phyloP scores from a whole-genome alignment of 1,284 basidiomycete species.

The Bjerkandera adusta region DNA sequence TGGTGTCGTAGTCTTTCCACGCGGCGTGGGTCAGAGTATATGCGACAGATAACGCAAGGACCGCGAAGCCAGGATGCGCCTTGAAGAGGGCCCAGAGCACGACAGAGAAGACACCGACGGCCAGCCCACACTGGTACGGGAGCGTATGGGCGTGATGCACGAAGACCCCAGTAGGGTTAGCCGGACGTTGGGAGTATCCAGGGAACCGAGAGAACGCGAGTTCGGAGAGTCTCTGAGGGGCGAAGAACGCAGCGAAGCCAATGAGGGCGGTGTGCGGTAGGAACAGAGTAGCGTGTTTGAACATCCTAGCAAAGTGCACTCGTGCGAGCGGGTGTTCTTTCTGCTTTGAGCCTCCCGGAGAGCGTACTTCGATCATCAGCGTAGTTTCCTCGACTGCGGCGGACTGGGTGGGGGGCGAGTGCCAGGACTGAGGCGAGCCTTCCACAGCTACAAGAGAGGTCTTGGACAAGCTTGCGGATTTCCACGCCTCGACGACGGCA shows the following conservation, averaged over 20 bases:
- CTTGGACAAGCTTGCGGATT: no score
- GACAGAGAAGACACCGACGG: conserved; percentile 2
- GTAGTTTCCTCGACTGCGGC: no score
- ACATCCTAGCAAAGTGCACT: no score
- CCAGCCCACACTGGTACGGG: conserved; percentile 10
- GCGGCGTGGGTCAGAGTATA: neutral
- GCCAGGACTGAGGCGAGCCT: no score
- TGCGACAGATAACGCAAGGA: neutral
- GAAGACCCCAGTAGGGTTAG: conserved; percentile 1
- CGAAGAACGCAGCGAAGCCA: conserved; percentile 8
- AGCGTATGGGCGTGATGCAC: conserved; percentile 2
- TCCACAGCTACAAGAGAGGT: no score
- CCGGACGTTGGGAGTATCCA: neutral
- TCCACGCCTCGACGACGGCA: no score
- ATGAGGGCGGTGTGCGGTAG: conserved; percentile 6
- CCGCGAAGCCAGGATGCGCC: neutral
- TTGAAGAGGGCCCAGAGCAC: neutral
- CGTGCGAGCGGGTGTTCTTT: no score
- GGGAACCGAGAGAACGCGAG: conserved; percentile 7
- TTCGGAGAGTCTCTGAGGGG: conserved; percentile 2
- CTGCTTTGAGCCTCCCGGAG: no score
- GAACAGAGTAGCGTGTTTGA: no score
- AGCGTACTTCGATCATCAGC: no score
- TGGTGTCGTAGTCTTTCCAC: neutral
- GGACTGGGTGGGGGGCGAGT: no score